Evolutionary conservation across 1,139 yeast species (phyloP).

Genomic region (Candida anutae): DNA sequence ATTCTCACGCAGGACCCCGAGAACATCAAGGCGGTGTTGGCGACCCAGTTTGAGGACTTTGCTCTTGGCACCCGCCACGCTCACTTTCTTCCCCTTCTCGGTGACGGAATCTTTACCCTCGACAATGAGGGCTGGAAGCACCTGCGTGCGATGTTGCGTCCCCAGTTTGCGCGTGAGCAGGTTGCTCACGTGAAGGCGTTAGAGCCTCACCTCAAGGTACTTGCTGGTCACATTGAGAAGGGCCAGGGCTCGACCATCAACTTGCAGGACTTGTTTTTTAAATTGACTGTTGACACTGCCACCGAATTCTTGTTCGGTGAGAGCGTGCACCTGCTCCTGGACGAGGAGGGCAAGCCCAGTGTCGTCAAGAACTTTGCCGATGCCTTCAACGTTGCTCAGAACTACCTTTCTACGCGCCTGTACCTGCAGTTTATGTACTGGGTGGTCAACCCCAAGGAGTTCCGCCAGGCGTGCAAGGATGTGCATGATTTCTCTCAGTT

Average conservation of each 20-base stretch:
- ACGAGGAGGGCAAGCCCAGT: slow-evolving; percentile 1
- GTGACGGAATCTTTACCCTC: slow-evolving; percentile 20
- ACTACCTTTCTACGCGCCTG: slow-evolving; percentile 28
- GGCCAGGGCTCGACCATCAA: slow-evolving; percentile 23
- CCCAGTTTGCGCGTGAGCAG: slow-evolving; percentile 21
- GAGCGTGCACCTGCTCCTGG: slow-evolving; percentile 25
- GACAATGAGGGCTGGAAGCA: slow-evolving; percentile 22
- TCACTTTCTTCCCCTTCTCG: slow-evolving; percentile 14
- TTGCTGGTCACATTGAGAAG: slow-evolving; percentile 11
- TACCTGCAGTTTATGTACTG: slow-evolving; percentile 28
- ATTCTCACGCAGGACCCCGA: slow-evolving; percentile 16
- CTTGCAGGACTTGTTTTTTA: slow-evolving; percentile 41
- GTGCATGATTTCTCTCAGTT: slow-evolving; percentile 28
- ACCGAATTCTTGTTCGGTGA: slow-evolving; percentile 55
- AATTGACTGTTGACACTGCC: slow-evolving; percentile 49
- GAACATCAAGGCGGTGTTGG: slow-evolving; percentile 18
- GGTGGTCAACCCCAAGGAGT: slow-evolving; percentile 22
- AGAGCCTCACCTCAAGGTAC: slow-evolving; percentile 16
- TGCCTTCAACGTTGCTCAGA: slow-evolving; percentile 36
- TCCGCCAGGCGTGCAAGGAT: slow-evolving; percentile 19
- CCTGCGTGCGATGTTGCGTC: slow-evolving; percentile 20
- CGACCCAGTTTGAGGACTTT: slow-evolving; percentile 19
- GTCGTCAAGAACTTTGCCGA: slow-evolving; percentile 25
- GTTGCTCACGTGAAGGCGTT: slow-evolving; percentile 18
- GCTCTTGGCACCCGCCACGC: slow-evolving; percentile 18